phyloP scores from a whole-genome alignment of 2,329 filamentous ascomycete species.

The Pseudocercospora vitis region DNA sequence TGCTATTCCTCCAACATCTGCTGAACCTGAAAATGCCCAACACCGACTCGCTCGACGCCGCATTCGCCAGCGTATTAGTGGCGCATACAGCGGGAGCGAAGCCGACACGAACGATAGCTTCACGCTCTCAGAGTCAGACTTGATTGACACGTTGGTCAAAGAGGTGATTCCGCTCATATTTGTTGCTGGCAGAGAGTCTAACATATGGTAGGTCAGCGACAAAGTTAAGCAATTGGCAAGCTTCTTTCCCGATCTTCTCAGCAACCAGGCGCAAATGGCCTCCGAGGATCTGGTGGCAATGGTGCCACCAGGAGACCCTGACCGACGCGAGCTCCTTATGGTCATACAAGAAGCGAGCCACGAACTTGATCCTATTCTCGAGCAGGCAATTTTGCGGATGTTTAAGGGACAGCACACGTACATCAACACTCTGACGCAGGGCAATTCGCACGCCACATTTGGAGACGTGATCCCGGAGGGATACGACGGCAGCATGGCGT shows the following conservation, averaged over 20 bases:
- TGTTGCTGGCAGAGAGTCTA: background rate
- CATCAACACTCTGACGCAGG: background rate
- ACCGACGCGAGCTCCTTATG: background rate
- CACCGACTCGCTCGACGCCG: background rate
- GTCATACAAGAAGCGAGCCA: background rate
- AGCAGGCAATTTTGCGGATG: background rate
- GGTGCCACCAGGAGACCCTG: background rate
- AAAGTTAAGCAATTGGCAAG: background rate
- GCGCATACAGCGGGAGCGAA: background rate
- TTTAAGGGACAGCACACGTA: background rate
- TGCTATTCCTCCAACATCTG: background rate
- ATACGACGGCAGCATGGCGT: background rate
- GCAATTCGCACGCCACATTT: background rate
- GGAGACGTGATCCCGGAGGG: background rate
- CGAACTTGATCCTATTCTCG: background rate
- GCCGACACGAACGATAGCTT: background rate
- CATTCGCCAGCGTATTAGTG: background rate
- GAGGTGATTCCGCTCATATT: background rate
- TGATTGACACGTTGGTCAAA: background rate
- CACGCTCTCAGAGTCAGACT: background rate
- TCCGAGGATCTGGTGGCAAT: background rate
- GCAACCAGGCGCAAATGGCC: background rate
- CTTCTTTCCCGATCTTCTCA: background rate
- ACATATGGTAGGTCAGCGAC: background rate
- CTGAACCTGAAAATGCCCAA: background rate